Evolutionary conservation across 345 rosid genomes (phyloP).

Genomic region (Pugionium cornutum): DNA sequence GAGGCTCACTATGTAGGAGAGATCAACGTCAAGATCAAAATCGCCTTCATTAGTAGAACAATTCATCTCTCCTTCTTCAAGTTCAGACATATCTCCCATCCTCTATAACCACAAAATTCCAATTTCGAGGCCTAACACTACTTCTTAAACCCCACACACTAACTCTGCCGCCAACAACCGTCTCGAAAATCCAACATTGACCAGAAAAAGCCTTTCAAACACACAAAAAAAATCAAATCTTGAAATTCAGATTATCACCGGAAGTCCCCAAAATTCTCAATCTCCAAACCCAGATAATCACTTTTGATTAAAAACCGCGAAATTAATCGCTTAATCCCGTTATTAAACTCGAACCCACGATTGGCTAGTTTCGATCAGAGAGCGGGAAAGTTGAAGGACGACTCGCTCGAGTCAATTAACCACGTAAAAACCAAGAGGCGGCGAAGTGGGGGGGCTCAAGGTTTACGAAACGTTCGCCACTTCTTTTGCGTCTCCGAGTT

Average conservation of each 20-base stretch:
- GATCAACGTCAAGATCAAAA: slow-evolving; percentile 60
- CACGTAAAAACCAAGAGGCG: slow-evolving; percentile 7
- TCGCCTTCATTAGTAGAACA: slow-evolving; percentile 45
- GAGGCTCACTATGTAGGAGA: slow-evolving; percentile 79
- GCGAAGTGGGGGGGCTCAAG: slow-evolving; percentile 24
- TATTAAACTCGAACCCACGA: slow-evolving; percentile 30
- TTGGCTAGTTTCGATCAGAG: slow-evolving; percentile 21
- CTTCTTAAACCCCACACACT: slow-evolving; percentile 35
- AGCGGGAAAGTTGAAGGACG: background rate
- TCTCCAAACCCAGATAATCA: background rate
- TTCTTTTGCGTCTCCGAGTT: slow-evolving; percentile 35
- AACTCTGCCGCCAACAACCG: slow-evolving; percentile 31
- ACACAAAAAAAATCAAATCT: slow-evolving; percentile 7
- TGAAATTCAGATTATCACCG: background rate
- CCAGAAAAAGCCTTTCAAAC: slow-evolving; percentile 3
- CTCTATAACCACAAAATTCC: slow-evolving; percentile 8
- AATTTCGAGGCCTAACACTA: slow-evolving; percentile 11
- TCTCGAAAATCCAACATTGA: slow-evolving; percentile 71
- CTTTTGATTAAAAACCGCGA: slow-evolving; percentile 1
- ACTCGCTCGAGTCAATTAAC: slow-evolving; percentile 29
- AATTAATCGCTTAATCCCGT: slow-evolving; percentile 26
- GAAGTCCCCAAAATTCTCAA: slow-evolving; percentile 9
- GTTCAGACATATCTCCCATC: slow-evolving; percentile 60
- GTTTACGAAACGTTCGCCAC: slow-evolving; percentile 35
- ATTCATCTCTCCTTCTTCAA: slow-evolving; percentile 77